phyloP scores from a whole-genome alignment of 2,329 filamentous ascomycete species.

The Pleoardoris graminearum region DNA sequence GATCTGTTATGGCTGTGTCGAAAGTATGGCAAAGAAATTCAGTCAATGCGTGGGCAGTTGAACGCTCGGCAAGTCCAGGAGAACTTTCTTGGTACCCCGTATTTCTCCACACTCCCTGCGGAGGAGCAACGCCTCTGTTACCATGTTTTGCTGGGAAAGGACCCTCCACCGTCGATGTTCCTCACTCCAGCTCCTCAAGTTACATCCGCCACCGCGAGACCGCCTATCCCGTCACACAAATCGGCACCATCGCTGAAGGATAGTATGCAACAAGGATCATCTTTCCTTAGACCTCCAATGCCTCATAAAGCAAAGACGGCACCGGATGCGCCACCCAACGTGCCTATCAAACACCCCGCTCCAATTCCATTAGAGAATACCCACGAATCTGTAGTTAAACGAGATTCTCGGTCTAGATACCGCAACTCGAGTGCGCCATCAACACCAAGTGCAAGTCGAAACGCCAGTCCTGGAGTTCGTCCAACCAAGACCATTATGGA shows the following conservation, averaged over 20 bases:
- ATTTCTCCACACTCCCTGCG: conserved; percentile 24
- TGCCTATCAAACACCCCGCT: neutral
- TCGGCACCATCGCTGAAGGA: conserved; percentile 20
- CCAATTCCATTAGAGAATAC: no score
- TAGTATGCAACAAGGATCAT: conserved; percentile 5
- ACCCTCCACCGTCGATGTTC: conserved; percentile 28
- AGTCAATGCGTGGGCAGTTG: conserved; percentile 27
- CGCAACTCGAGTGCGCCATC: conserved; percentile 15
- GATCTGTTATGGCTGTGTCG: conserved; percentile 37
- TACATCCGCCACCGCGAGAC: conserved; percentile 11
- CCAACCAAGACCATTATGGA: conserved; percentile 1
- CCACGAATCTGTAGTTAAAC: conserved; percentile 1
- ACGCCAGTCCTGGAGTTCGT: conserved; percentile 10
- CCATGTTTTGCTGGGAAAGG: conserved; percentile 26
- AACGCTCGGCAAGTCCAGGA: conserved; percentile 28
- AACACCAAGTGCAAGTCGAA: conserved; percentile 8
- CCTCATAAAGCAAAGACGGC: conserved; percentile 14
- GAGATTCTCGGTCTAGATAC: conserved; percentile 21
- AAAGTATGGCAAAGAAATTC: conserved; percentile 29
- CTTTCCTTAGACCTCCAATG: conserved; percentile 16
- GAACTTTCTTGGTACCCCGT: conserved; percentile 33
- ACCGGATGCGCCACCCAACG: neutral
- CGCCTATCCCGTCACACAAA: conserved; percentile 14
- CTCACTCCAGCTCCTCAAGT: conserved; percentile 18
- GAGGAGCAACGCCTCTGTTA: conserved; percentile 35